Evolutionary conservation across 2,329 filamentous ascomycete species (phyloP), one percentile per base, ranked within the genome.

Genomic region (Epichloe sp.): DNA sequence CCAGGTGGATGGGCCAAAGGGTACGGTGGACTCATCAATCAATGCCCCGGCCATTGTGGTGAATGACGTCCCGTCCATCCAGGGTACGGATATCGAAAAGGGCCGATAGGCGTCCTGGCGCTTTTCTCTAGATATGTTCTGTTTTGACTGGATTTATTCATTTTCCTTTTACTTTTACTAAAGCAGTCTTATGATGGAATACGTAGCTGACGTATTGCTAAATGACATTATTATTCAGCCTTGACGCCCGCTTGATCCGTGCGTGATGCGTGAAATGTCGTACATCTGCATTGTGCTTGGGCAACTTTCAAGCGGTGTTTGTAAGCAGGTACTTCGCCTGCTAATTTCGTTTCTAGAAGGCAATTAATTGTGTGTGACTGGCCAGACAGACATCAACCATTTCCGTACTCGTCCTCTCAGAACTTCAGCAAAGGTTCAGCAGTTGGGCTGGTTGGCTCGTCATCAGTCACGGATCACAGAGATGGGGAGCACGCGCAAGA

Each of bases 41-140:
- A 44, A 49, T 31, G 48, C 34, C 5, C 48, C 42, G 10, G 23
- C 42, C n/a, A 45, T 50, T 31, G 48, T 50, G 1, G 42, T 50
- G 12, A 38, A 41, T 34, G 48, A 40, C n/a, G 7, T 43, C 5
- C 31, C 19, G 19, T 19, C 23, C 11, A 10, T 50, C 12, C 21
- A 44, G 34, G 8, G 15, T 19, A 45, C 48, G 17, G 41, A 45
- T 40, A 34, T 45, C 11, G 48, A 49, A 36, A 50, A 45, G 42
- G 48, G 41, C 15, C 26, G 38, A 21, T 43, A 31, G 19, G 12
- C 36, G 19, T 41, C 2, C 11, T 44, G 23, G 12, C 7, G 5
- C 10, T 31, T 11, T 31, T 14, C 12, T 14, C 6, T 44, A 10
- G 23, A 12, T 8, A 23, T 44, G 23, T 31, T 44, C 23, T 44